Percentiles rank a stretch among this genome's conserved stretches.
Evolutionary conservation across 1,139 yeast species (phyloP).

Genomic region (Meyerozyma smithsonii): DNA sequence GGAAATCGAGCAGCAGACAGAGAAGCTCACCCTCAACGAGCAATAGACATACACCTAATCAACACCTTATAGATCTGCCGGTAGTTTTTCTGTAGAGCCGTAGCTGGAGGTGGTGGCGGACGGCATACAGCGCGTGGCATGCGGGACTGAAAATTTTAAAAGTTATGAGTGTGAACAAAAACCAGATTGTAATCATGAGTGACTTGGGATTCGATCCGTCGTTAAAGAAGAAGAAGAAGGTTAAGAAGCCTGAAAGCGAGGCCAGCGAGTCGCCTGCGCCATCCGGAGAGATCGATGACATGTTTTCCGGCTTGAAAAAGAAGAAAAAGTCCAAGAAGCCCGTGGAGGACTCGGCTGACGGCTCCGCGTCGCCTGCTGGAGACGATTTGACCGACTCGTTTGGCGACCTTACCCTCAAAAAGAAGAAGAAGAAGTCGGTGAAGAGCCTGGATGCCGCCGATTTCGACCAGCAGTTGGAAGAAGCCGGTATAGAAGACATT

Average conservation of each 20-base stretch:
- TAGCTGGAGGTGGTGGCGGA: neutral
- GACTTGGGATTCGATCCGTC: slow-evolving; percentile 77
- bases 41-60: neutral
- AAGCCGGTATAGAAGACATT: slow-evolving; percentile 73
- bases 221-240: slow-evolving; percentile 85
- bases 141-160: slow-evolving; percentile 2
- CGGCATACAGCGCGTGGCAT: too few species aligned
- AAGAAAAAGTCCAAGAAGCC: slow-evolving; percentile 48
- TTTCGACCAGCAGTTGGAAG: slow-evolving; percentile 84
- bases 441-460: slow-evolving; percentile 61
- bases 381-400: slow-evolving; percentile 55
- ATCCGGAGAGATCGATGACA: slow-evolving; percentile 35
- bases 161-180: neutral
- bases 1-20: neutral
- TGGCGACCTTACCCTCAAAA: slow-evolving; percentile 70
- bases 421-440: slow-evolving; percentile 71
- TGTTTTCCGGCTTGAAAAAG: slow-evolving; percentile 52
- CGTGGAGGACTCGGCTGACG: slow-evolving; percentile 28
- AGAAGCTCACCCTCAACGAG: neutral
- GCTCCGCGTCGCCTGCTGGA: slow-evolving; percentile 29
- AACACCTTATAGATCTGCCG: neutral
- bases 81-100: too few species aligned
- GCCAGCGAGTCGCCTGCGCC: slow-evolving; percentile 34
- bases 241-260: slow-evolving; percentile 34
- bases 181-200: slow-evolving; percentile 24